Conservation (phyloP, 176 grass and related monocot genomes). For the Dactylis glomerata region DNA sequence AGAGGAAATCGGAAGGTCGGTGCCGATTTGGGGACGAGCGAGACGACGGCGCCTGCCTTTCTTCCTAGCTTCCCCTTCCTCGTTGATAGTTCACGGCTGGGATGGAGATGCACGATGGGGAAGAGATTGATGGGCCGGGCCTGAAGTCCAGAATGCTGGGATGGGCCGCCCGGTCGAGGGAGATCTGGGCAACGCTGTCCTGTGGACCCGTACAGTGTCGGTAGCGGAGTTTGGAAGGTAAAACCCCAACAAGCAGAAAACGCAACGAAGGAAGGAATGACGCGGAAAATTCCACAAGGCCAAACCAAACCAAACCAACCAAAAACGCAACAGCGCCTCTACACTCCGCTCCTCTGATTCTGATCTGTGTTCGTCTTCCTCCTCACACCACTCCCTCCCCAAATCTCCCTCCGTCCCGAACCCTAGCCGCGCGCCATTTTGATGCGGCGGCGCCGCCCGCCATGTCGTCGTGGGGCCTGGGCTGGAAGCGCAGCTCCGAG, state of each 20-base stretch:
- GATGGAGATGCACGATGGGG: conserved; percentile 3
- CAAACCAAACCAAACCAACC: background rate
- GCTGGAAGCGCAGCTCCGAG: conserved; percentile 97
- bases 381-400: conserved; percentile 6
- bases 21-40: background rate
- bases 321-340: conserved; percentile 14
- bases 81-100: background rate
- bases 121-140: background rate
- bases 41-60: background rate
- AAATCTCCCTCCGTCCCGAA: conserved; percentile 19
- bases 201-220: conserved; percentile 15
- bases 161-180: background rate
- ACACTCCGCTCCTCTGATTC: background rate
- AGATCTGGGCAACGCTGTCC: background rate
- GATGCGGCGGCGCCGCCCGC: conserved; percentile 36
- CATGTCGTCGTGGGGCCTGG: conserved; percentile 98
- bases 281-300: background rate
- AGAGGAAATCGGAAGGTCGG: background rate
- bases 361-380: background rate
- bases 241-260: conserved; percentile 42
- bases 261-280: background rate
- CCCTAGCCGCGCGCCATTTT: conserved; percentile 41
- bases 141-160: background rate
- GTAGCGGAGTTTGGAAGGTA: conserved; percentile 35
- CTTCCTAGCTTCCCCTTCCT: background rate